Percentiles rank a stretch among this genome's conserved stretches.
These are phyloP conservation scores for Paragyromitra xinjiangensis DNA, from an alignment of 495 filamentous ascomycete genomes.

Conservation along the genomic window DNA sequence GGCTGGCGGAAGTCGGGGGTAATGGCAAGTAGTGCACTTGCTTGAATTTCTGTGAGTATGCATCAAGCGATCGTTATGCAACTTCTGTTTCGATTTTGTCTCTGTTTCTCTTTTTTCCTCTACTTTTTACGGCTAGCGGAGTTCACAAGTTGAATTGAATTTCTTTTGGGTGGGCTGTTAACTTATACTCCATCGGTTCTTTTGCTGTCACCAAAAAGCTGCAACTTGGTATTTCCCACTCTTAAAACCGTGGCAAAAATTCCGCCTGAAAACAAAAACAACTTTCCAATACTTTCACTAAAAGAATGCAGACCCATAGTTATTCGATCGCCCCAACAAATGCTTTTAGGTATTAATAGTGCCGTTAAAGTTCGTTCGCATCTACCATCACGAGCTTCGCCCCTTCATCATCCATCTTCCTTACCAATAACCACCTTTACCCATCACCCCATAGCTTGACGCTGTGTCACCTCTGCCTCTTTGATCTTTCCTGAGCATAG, in stretches of 20 bases:
- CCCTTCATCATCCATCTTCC: background rate
- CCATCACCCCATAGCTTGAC: constrained; percentile 1
- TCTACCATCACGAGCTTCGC: constrained; percentile 2
- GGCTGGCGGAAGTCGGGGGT: background rate
- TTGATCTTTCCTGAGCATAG: constrained; percentile 18
- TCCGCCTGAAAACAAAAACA: background rate
- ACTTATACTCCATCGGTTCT: constrained; percentile 21
- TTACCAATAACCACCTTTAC: background rate
- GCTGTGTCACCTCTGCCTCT: background rate
- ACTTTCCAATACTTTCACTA: background rate
- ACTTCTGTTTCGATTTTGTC: constrained; percentile 25
- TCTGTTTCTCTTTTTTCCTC: constrained; percentile 18
- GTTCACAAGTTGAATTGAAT: constrained; percentile 9
- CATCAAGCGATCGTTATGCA: constrained; percentile 22
- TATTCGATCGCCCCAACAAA: background rate
- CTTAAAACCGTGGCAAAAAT: background rate
- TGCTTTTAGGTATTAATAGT: constrained; percentile 16
- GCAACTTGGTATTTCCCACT: background rate
- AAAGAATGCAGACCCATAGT: constrained; percentile 1
- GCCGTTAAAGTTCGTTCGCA: background rate
- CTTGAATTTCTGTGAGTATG: constrained; percentile 42
- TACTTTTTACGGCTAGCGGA: constrained; percentile 8
- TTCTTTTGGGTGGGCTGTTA: constrained; percentile 7
- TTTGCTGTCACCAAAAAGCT: constrained; percentile 19
- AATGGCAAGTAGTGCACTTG: constrained; percentile 41